A percentile compares a stretch with the other conserved stretches of the same genome.
Conservation (phyloP, 192 early-diverging fungal species). For the Pilobolus umbonatus region DNA sequence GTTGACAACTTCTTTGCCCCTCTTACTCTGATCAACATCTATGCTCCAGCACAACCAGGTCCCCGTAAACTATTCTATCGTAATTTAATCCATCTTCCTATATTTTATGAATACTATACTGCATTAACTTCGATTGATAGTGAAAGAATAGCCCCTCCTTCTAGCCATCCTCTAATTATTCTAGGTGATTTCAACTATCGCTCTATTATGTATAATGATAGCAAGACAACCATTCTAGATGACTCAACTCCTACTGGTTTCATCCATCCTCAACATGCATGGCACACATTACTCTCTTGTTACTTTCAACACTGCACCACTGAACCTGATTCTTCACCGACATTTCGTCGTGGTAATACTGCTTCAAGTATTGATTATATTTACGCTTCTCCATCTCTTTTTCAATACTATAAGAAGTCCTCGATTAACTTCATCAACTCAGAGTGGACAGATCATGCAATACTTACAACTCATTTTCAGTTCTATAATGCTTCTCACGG, state of each 20-base stretch:
- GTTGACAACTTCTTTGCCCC: neutral
- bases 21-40: neutral
- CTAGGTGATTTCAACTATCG: slow-evolving; percentile 1
- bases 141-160: neutral
- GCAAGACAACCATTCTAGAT: too few relatives aligned
- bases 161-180: neutral
- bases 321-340: neutral
- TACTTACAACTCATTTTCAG: neutral
- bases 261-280: too few relatives aligned
- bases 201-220: neutral
- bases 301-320: too few relatives aligned
- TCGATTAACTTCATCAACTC: neutral
- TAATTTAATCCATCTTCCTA: neutral
- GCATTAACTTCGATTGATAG: neutral
- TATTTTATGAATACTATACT: neutral
- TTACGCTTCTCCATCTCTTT: neutral
- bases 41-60: neutral
- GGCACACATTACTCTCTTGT: too few relatives aligned
- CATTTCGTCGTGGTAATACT: neutral
- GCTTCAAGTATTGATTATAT: neutral
- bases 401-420: neutral
- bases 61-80: neutral
- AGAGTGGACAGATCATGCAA: neutral
- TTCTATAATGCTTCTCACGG: neutral
- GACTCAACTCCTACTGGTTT: too few relatives aligned